Base-by-base conservation (phyloP, 345 rosid genomes). In the Psidium friedrichsthalianum region DNA sequence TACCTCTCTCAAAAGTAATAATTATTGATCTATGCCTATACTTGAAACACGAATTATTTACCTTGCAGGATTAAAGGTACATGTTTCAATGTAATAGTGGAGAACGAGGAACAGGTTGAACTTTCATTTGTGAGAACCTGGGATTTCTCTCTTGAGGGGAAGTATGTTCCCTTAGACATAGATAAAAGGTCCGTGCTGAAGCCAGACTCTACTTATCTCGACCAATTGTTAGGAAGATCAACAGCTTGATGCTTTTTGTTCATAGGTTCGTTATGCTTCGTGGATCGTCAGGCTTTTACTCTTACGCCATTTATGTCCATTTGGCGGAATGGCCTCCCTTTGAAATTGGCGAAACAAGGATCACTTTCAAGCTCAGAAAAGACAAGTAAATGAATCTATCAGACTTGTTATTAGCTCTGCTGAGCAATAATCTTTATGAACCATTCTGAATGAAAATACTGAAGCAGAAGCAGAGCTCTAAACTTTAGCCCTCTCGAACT, bases 311-410 rank as follows among this genome's bases (percentile, higher is more conserved):
- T 80, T 97, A 94, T 47, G 98, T 95, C 90, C 96, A 96, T 89
- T 86, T 96, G 57, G 56, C 86, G 85, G 98, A 94, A 83, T 97
- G 98, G 99, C 99, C 99, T 87, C 95, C 92, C 16, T 97, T 96
- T 90, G 92, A 92, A 86, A 92, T 97, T 74, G 98, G 94, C 11
- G 95, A 95, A 91, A 94, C 98, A 80, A 93, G 98, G 90, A 89
- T 97, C 49, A 93, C 97, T 16, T 96, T 97, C 92, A 93, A 97
- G 92, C 98, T 97, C 89, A 92, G 98, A 89, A 97, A 97, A 90
- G 98, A 97, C 94, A 95, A 91, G 99, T 96, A 94, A 82, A 53
- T 20, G 80, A 85, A 74, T 88, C 86, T 61, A 64, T 87, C 24
- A 57, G 54, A 51, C 24, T 69, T 1, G 3, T 69, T 11, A 36